phyloP scores from a whole-genome alignment of 208 protist species.

The Trypanosoma caninum region DNA sequence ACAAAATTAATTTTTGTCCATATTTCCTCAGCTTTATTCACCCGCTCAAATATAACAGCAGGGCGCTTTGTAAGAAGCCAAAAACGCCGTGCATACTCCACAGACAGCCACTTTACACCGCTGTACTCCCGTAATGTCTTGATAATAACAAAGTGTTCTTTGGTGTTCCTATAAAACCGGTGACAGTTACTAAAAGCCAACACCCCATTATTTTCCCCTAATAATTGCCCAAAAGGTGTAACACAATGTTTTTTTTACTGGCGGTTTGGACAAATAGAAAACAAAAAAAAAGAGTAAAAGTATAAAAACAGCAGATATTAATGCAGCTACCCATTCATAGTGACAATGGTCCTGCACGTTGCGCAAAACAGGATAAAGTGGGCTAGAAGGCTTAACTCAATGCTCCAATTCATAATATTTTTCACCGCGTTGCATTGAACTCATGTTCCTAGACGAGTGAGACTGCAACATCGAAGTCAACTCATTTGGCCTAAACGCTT shows the following conservation, averaged over 20 bases:
- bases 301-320: slow-evolving; percentile 47
- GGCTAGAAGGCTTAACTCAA: slow-evolving; percentile 41
- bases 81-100: slow-evolving; percentile 71
- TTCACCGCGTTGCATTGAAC: background rate
- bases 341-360: slow-evolving; percentile 62
- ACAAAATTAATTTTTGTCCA: slow-evolving; percentile 9
- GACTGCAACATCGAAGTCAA: slow-evolving; percentile 1
- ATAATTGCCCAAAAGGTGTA: slow-evolving; percentile 47
- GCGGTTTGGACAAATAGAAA: slow-evolving; percentile 31
- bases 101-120: slow-evolving; percentile 54
- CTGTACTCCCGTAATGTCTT: slow-evolving; percentile 47
- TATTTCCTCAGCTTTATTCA: slow-evolving; percentile 12
- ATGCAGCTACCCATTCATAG: slow-evolving; percentile 58
- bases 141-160: slow-evolving; percentile 57
- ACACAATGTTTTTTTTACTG: slow-evolving; percentile 27
- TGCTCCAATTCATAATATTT: slow-evolving; percentile 13
- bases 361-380: slow-evolving; percentile 28
- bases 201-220: slow-evolving; percentile 52
- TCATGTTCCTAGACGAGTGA: background rate
- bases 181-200: slow-evolving; percentile 76
- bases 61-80: slow-evolving; percentile 41
- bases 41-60: slow-evolving; percentile 1
- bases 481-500: background rate
- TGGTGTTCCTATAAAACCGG: slow-evolving; percentile 28
- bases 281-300: slow-evolving; percentile 52